Evolutionary conservation across 257 asterid species (phyloP).

Genomic region (Solanum verrucosum): DNA sequence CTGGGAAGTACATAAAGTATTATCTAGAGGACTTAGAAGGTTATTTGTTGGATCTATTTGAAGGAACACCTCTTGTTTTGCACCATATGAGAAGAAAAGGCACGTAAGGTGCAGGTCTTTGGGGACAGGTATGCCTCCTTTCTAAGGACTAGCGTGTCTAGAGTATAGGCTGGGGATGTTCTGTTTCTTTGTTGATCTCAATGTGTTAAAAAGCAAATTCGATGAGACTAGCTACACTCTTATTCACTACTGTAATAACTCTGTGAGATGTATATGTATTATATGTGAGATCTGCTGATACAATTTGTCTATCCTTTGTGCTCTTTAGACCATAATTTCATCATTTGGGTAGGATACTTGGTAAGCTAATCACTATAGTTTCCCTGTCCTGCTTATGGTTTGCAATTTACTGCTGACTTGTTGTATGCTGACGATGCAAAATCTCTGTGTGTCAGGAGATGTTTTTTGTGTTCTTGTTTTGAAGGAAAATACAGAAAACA

Average conservation of each 20-base stretch:
- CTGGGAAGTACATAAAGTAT: constrained; percentile 82
- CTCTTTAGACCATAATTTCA: not conserved
- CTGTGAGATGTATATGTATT: constrained; percentile 4
- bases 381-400: not conserved
- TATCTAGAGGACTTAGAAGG: constrained; percentile 73
- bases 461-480: not conserved
- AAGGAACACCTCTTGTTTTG: constrained; percentile 77
- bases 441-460: not conserved
- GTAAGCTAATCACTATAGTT: not conserved
- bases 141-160: constrained; percentile 15
- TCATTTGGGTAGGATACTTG: not conserved
- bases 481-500: not conserved
- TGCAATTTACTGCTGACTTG: not conserved
- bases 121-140: constrained; percentile 33
- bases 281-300: not conserved
- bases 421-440: not conserved
- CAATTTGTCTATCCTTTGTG: not conserved
- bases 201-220: not conserved
- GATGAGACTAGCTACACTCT: not conserved
- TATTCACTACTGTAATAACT: not conserved
- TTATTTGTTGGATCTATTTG: constrained; percentile 82
- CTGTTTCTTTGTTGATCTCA: not conserved
- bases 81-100: constrained; percentile 87
- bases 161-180: not conserved
- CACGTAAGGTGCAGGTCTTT: constrained; percentile 33